Evolutionary conservation across 371 early-diverging fungal species (phyloP), one percentile per base, ranked within the genome.

Genomic region (Rozella allomycis): DNA sequence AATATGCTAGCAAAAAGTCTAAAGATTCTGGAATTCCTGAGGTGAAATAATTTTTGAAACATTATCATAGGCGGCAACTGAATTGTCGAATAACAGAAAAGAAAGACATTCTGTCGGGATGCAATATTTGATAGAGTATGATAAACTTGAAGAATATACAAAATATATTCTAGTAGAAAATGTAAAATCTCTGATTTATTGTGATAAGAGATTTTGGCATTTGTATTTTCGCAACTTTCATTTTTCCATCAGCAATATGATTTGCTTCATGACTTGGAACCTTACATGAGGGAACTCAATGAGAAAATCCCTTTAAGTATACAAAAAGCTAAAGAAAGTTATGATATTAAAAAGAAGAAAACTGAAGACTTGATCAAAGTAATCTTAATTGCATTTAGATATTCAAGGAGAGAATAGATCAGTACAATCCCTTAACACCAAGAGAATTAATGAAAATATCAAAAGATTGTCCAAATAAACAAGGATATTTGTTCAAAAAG

Each of bases 171-270:
- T 74, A 23, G 60, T 70, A 41, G 79, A 76, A 46, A 67, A 67
- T 46, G 76, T 77, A 59, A 38, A 52, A 13, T n/a, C 8, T 12
- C 19, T 19, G 7, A 41, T 3, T 33, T 11, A 26, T 29, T 29
- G 10, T n/a, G 13, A 5, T 7, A 29, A 3, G 16, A 67, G 65
- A 51, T 71, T 5, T 55, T 76, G 27, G 69, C 71, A 9, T 60
- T 63, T 23, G 68, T 75, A 57, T 75, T 72, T 38, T 64, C 71
- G 3, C 66, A 76, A 25, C 71, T 63, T 29, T 66, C 72, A 14
- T 74, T 70, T 41, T 70, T 67, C 46, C 78, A 77, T 40, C 77
- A 78, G 47, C 55, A 65, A 9, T 74, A 70, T 39, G 71, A 73
- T 26, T 55, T 64, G 29, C 35, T 78, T 22, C 67, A 67, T 31